Conservation (phyloP, 2,329 filamentous ascomycete species). For the Fusarium sp. region DNA sequence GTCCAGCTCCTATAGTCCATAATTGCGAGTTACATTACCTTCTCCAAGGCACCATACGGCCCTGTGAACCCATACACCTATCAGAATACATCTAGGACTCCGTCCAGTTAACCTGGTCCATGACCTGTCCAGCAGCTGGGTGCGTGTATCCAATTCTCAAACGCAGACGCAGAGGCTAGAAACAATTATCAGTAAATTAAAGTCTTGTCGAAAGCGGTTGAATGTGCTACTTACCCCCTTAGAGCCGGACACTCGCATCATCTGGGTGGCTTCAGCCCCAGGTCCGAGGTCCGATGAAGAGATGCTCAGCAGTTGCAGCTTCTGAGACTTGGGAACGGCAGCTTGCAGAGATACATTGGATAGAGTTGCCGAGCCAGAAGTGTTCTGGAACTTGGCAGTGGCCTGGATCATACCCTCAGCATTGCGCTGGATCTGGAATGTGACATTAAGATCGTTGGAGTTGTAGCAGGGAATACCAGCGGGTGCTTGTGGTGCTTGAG, state of each 20-base stretch:
- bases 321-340: constrained; percentile 96
- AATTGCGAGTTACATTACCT: constrained; percentile 38
- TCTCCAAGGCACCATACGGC: constrained; percentile 25
- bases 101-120: constrained; percentile 97
- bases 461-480: constrained; percentile 82
- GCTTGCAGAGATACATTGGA: constrained; percentile 89
- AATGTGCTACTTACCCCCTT: constrained; percentile 83
- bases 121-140: constrained; percentile 77
- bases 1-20: constrained; percentile 35
- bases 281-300: constrained; percentile 83
- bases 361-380: constrained; percentile 74
- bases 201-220: background rate
- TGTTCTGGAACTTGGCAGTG: constrained; percentile 87
- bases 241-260: constrained; percentile 88
- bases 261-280: constrained; percentile 88
- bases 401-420: constrained; percentile 85
- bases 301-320: constrained; percentile 91
- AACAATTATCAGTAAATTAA: constrained; percentile 11
- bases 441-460: constrained; percentile 86
- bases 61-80: constrained; percentile 9
- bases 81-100: constrained; percentile 66
- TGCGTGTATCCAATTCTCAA: constrained; percentile 87
- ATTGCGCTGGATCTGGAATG: constrained; percentile 87
- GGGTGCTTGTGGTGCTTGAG: constrained; percentile 59
- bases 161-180: constrained; percentile 85